Evolutionary conservation across 176 grass and related monocot genomes (phyloP), one percentile per base, ranked within the genome.

Genomic region (Themeda triandra): DNA sequence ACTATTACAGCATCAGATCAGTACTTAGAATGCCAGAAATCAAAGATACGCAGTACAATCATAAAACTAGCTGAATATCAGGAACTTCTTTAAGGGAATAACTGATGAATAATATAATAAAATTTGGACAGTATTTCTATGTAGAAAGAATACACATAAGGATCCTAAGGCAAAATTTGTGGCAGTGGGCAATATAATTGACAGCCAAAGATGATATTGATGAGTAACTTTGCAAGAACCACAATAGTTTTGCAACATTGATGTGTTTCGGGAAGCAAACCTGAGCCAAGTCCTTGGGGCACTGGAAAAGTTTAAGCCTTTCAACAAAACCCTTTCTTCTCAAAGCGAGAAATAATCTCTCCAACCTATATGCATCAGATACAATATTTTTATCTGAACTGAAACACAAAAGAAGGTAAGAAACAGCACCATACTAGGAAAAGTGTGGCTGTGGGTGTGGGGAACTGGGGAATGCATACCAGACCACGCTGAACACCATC

Each of bases 281-380:
- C 93, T 99, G 83, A 79, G 96, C 96, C 89, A 96, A 94, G 45
- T 99, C 96, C 78, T 94, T 91, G 48, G 96, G 83, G 81, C 96
- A 99, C 21, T 88, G 83, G 68, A 94, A 95, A 87, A 99, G 91
- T 53, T 99, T 41, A 99, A 85, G 19, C 96, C 96, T 88, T 96
- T 96, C 63, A 98, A 89, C 83, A 95, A 78, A 98, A 96, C 19
- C 96, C 96, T 80, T 98, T 98, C 85, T 96, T 98, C 86, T 98
- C 93, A 29, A 96, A 91, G 56, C 96, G 93, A 49, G 96, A 92
- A 92, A 98, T 94, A 65, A 98, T 98, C 54, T 96, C 96, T 24
- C 96, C 96, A 91, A 99, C 89, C 96, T 99, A 85, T 73, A 74
- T 40, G 28, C 32, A 83, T 0, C 1, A 70, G 4, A 80, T 42